Conservation (phyloP, 1,284 basidiomycete genomes). For the Ceratobasidium sp. region DNA sequence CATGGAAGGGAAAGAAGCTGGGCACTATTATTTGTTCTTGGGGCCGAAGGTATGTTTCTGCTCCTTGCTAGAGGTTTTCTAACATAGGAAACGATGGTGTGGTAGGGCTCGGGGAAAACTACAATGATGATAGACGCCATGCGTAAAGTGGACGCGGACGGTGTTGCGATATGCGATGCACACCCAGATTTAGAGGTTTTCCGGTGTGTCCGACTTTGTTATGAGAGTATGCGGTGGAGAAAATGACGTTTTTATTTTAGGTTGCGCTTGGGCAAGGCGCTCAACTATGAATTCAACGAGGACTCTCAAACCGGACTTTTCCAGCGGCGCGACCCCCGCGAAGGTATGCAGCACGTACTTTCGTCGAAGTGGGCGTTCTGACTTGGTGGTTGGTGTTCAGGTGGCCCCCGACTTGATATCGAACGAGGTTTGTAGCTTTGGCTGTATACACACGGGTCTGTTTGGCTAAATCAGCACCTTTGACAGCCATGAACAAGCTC, state of each 20-base stretch:
- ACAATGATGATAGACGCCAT: slow-evolving; percentile 84
- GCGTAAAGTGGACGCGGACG: slow-evolving; percentile 72
- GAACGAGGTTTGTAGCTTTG: slow-evolving; percentile 65
- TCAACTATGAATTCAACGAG: slow-evolving; percentile 81
- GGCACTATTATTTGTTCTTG: slow-evolving; percentile 77
- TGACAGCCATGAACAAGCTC: slow-evolving; percentile 74
- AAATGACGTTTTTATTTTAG: slow-evolving; percentile 51
- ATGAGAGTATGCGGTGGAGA: not conserved
- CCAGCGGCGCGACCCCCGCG: slow-evolving; percentile 80
- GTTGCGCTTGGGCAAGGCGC: slow-evolving; percentile 77
- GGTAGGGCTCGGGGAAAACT: slow-evolving; percentile 69
- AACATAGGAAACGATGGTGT: not conserved
- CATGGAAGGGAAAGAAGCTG: slow-evolving; percentile 71
- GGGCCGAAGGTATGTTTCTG: slow-evolving; percentile 67
- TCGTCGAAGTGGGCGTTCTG: not conserved
- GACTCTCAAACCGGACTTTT: slow-evolving; percentile 70
- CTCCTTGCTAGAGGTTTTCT: not conserved
- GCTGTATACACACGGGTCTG: slow-evolving; percentile 8
- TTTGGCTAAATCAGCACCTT: not conserved
- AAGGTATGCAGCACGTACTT: slow-evolving; percentile 58
- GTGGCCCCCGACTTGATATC: slow-evolving; percentile 80
- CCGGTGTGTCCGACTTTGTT: slow-evolving; percentile 43
- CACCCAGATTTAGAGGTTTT: slow-evolving; percentile 77
- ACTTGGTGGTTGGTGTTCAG: slow-evolving; percentile 46
- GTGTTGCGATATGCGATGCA: slow-evolving; percentile 61